Base-by-base conservation (phyloP, 257 asterid species). In the Scutellaria galericulata region DNA sequence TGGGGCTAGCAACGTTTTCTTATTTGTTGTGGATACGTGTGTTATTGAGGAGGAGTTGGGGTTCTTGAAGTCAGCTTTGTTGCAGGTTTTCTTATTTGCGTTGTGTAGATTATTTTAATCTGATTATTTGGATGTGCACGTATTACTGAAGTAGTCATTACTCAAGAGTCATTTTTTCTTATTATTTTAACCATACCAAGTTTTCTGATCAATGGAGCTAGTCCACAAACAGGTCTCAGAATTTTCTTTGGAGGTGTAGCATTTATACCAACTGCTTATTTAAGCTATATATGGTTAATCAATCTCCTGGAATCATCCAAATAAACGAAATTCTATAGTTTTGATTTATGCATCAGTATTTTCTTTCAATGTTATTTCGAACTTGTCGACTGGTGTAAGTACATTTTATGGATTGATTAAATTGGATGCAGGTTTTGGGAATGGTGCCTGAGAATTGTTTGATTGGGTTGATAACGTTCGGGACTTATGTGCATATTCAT, bases 31-130 rank as follows among this genome's bases (percentile, higher is more conserved):
- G 31, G 99, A 95, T 80, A 88, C 93, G 70, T 95, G 91, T 72
- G 82, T 87, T 59, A 91, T 95, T 77, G 99, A 95, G 86, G 99
- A 94, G 89, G 99, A 94, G 74, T 79, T 94, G 22, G 93, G 90
- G 45, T 92, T 51, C 75, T 73, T 94, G 83, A 94, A 92, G 77
- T 91, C 96, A 35, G 86, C 96, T 14, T 68, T 94, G 68, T 76
- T 88, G 78, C 97, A 94, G 99, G 99, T 86, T 77, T 53, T 48
- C 24, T 44, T 13, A 24, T 42, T 51, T 69, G 35, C 50, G 20
- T 58, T 52, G 14, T 61, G 66, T 59, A 54, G 74, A 50, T 41
- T 69, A 31, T 46, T 10, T 54, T 41, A 4, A 67, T 64, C 9
- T 69, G 44, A 22, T 64, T 58, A 65, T 24, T 27, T 18, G 22